These are phyloP conservation scores for Amniculicola lignicola DNA, from an alignment of 495 filamentous ascomycete species.

Conservation along the genomic window DNA sequence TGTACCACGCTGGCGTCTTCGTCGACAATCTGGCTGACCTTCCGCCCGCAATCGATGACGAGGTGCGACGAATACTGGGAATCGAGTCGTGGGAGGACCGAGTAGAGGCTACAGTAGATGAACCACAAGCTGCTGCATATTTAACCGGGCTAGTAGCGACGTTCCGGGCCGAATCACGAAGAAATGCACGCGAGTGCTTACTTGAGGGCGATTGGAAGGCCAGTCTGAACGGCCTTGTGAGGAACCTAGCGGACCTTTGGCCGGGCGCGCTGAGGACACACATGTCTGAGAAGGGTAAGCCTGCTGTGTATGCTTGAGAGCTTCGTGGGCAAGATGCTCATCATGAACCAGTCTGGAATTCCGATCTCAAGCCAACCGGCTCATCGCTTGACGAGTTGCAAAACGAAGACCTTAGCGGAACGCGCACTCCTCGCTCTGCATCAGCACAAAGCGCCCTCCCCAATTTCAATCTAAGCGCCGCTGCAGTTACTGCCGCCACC, in stretches of 20 bases:
- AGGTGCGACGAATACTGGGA: constrained; percentile 13
- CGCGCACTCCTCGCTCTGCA: background rate
- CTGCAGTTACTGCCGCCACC: background rate
- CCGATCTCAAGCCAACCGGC: background rate
- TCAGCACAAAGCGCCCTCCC: background rate
- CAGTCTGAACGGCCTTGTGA: constrained; percentile 3
- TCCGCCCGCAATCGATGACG: constrained; percentile 6
- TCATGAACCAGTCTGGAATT: background rate
- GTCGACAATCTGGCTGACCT: constrained; percentile 5
- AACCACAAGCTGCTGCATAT: constrained; percentile 1
- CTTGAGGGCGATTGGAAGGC: constrained; percentile 8
- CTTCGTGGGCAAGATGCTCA: background rate
- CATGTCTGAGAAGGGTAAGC: background rate
- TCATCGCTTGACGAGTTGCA: background rate
- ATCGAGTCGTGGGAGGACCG: constrained; percentile 9
- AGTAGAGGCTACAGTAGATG: constrained; percentile 2
- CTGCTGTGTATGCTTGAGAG: background rate
- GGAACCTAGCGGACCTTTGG: constrained; percentile 2
- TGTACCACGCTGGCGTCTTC: constrained; percentile 9
- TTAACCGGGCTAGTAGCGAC: background rate
- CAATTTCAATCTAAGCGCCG: background rate
- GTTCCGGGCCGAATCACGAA: constrained; percentile 3
- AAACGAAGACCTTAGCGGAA: background rate
- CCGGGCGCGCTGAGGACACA: background rate
- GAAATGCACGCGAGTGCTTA: constrained; percentile 2